Base-by-base conservation (phyloP, 2,329 filamentous ascomycete genomes). In the Talaromyces sp. region DNA sequence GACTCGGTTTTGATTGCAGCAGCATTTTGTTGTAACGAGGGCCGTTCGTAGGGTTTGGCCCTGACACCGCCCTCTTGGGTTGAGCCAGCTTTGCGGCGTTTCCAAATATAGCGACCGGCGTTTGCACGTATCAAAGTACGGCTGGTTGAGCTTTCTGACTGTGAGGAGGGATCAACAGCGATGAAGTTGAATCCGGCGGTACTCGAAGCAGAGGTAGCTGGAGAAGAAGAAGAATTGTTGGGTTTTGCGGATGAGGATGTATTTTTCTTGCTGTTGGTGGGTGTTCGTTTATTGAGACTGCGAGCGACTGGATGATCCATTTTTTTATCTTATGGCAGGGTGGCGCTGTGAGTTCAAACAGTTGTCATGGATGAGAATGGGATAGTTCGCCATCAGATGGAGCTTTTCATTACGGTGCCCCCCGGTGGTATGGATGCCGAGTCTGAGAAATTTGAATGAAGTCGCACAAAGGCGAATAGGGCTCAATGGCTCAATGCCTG, bases 51-150 rank as follows among this genome's bases (percentile, higher is more conserved):
- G 6, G 59, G 59, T 26, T 61, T 54, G 6, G 51, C n/a, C 54
- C 57, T 62, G 27, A 26, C 31, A 43, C 32, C 19, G n/a, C 26
- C 43, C 38, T 57, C 61, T 11, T 58, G 57, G 26, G 54, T 32
- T 17, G 48, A 29, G n/a, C 58, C 48, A 10, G 59, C 56, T 43
- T 63, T 61, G 8, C 61, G 61, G 50, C 64, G 67, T 29, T 66
- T 66, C 67, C 67, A 69, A 48, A 67, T 66, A 56, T 65, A 67
- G 27, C 66, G 66, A 29, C 66, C 66, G 41, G 67, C 67, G 57
- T 69, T 69, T 9, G 67, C 67, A 21, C 67, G 66, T 26, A 69
- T 67, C 24, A 69, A 59, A 17, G 65, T 62, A 46, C 66, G 65
- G 35, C 61, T 63, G 12, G 59, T 57, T 9, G 59, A 54, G n/a